Percentiles rank a stretch among this genome's conserved stretches.
These are phyloP conservation scores for Vaccinium myrtillus DNA, from an alignment of 148 eudicot genomes.

Conservation along the genomic window DNA sequence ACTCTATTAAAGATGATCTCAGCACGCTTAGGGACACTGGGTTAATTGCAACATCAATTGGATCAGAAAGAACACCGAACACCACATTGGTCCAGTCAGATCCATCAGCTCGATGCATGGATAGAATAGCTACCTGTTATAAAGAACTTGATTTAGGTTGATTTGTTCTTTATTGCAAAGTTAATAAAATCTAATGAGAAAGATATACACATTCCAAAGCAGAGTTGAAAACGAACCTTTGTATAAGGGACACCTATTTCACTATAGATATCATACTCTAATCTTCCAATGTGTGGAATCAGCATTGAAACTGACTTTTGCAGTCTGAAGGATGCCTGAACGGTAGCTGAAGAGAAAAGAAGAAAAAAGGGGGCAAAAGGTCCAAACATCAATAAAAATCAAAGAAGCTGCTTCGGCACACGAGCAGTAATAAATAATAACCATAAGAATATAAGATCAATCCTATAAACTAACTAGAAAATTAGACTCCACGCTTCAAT, in stretches of 20 bases:
- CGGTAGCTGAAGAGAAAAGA: slow-evolving; percentile 38
- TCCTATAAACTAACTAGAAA: slow-evolving; percentile 8
- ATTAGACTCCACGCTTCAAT: not conserved
- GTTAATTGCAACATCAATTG: slow-evolving; percentile 28
- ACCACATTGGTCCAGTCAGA: slow-evolving; percentile 49
- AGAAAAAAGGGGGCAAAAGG: not conserved
- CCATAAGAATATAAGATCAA: not conserved
- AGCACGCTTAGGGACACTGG: slow-evolving; percentile 41
- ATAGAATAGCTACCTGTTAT: slow-evolving; percentile 46
- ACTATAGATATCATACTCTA: slow-evolving; percentile 47
- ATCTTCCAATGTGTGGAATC: slow-evolving; percentile 38
- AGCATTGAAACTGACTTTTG: slow-evolving; percentile 47
- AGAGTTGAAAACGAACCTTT: slow-evolving; percentile 37
- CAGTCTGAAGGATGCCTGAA: slow-evolving; percentile 48
- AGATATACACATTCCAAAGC: slow-evolving; percentile 1
- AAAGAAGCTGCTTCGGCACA: not conserved
- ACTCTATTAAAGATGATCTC: slow-evolving; percentile 42
- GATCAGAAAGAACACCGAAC: slow-evolving; percentile 55
- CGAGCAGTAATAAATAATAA: not conserved
- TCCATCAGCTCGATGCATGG: slow-evolving; percentile 42
- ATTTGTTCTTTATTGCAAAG: not conserved
- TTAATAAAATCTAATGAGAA: not conserved
- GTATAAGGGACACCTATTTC: slow-evolving; percentile 52
- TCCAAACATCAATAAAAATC: not conserved
- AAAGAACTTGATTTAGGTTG: not conserved